phyloP scores from a whole-genome alignment of 2,329 filamentous ascomycete genomes.

The Colletotrichum sp. region DNA sequence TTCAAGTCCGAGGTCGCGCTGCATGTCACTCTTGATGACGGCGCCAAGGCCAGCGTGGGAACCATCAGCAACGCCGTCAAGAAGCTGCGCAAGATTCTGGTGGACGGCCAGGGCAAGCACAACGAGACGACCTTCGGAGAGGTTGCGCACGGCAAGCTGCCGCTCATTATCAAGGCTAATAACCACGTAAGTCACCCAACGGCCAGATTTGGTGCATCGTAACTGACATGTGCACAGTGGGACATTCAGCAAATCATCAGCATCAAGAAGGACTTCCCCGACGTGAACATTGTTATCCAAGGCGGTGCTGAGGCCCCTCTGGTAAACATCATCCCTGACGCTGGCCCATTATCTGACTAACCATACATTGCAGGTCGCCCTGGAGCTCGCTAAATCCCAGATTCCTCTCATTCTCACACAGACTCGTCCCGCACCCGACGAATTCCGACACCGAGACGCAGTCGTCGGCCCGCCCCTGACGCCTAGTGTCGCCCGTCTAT shows the following conservation, averaged over 20 bases:
- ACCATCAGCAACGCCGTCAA: constrained; percentile 29
- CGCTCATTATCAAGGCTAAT: constrained; percentile 42
- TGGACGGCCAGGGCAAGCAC: constrained; percentile 35
- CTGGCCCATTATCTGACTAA: not conserved
- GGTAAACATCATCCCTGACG: constrained; percentile 26
- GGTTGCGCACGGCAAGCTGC: constrained; percentile 40
- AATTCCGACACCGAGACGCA: constrained; percentile 40
- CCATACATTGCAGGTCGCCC: constrained; percentile 33
- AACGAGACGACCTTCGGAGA: constrained; percentile 38
- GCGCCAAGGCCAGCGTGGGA: constrained; percentile 30
- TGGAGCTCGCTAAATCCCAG: constrained; percentile 40
- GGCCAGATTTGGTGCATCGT: not conserved
- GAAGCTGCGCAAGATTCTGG: constrained; percentile 40
- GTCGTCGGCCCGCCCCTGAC: constrained; percentile 48
- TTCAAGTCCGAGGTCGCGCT: constrained; percentile 47
- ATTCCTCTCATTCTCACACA: constrained; percentile 49
- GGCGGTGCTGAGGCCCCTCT: constrained; percentile 43
- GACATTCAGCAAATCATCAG: constrained; percentile 45
- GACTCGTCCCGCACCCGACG: constrained; percentile 35
- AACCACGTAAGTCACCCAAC: constrained; percentile 11
- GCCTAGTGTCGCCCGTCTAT: constrained; percentile 39
- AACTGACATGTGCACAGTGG: constrained; percentile 30
- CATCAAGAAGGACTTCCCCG: constrained; percentile 38
- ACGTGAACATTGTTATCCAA: constrained; percentile 39
- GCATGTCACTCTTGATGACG: constrained; percentile 43